Conservation (phyloP, 1,139 yeast species). For the Diutina scorzettiae region DNA sequence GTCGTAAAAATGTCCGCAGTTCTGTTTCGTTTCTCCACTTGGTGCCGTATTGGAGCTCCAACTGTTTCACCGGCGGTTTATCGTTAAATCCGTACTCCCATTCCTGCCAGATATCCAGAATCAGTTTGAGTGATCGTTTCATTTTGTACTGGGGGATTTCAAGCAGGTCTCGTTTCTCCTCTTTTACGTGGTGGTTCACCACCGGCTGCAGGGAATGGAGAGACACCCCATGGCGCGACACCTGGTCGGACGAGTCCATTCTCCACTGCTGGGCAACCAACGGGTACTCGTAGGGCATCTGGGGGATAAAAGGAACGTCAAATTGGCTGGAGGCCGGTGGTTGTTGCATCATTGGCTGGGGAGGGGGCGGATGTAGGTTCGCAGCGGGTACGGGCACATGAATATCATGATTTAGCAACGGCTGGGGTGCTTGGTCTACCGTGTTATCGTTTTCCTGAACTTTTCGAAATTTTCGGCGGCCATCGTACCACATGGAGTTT, state of each 20-base stretch:
- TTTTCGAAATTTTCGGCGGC: no score
- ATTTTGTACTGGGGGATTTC: conserved; percentile 19
- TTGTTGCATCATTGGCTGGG: no score
- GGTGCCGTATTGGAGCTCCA: conserved; percentile 1
- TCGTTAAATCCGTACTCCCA: conserved; percentile 14
- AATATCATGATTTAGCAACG: neutral
- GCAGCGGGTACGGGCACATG: no score
- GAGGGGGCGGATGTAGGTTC: no score
- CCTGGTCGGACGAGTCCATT: neutral
- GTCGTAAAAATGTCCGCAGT: conserved; percentile 24
- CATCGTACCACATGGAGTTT: no score
- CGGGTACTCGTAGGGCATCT: no score
- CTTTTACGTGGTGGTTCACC: neutral
- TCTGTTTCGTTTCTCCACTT: conserved; percentile 12
- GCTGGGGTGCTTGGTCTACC: neutral
- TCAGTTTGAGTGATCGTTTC: conserved; percentile 25
- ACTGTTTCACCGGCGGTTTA: conserved; percentile 2
- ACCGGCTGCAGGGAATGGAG: neutral
- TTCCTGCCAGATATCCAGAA: conserved; percentile 30
- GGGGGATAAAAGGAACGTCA: no score
- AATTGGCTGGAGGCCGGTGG: no score
- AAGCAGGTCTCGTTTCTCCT: neutral
- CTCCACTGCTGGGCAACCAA: no score
- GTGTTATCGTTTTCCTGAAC: no score
- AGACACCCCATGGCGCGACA: neutral